These are phyloP conservation scores for Nothophoma quercina DNA, from an alignment of 2,329 filamentous ascomycete species.

Conservation along the genomic window DNA sequence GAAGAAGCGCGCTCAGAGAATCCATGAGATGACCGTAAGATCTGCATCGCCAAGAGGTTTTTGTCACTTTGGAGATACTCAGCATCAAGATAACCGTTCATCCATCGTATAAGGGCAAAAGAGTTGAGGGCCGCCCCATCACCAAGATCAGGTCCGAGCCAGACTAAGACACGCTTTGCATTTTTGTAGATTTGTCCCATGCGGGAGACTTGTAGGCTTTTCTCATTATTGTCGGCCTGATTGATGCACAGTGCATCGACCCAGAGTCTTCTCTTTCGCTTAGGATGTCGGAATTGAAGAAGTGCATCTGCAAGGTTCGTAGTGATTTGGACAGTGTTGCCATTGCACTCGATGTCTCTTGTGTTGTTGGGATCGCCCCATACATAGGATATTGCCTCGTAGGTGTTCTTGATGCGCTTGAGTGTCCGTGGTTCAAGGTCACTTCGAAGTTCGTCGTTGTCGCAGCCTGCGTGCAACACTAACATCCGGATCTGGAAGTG, in stretches of 20 bases:
- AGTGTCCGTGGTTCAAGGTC: not conserved
- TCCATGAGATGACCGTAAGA: no score
- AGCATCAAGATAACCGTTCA: not conserved
- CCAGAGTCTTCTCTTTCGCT: not conserved
- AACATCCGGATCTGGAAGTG: no score
- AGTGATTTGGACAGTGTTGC: not conserved
- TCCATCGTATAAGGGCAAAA: not conserved
- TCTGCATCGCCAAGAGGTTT: no score
- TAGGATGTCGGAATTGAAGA: not conserved
- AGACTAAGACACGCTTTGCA: not conserved
- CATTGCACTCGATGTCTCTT: not conserved
- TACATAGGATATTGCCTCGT: not conserved
- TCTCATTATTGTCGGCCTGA: not conserved
- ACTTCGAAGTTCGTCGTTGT: not conserved
- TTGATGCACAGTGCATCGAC: constrained; percentile 1
- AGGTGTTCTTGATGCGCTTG: not conserved
- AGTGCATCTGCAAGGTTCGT: not conserved
- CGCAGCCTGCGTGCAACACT: not conserved
- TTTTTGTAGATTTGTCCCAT: not conserved
- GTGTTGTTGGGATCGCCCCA: not conserved
- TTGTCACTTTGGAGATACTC: not conserved
- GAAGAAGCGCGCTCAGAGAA: no score
- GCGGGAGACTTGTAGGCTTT: not conserved
- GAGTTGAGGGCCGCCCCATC: not conserved
- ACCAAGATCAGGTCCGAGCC: not conserved